A percentile compares a stretch with the other conserved stretches of the same genome.
Conservation (phyloP, 768 basidiomycete genomes). For the Mycena maculata region DNA sequence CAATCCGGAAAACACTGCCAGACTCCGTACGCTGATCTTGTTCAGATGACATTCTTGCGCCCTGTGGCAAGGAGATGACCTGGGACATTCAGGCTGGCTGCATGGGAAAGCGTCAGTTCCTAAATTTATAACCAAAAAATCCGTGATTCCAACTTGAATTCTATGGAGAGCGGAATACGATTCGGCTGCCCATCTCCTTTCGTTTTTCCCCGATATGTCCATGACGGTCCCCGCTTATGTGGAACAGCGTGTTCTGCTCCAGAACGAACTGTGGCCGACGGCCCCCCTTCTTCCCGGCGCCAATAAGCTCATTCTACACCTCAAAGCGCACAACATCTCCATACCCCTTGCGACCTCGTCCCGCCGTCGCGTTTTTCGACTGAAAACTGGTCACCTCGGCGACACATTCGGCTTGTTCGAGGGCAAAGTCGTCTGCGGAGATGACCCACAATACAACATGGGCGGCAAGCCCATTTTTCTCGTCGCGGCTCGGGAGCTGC, state of each 20-base stretch:
- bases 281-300: constrained; percentile 80
- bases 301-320: constrained; percentile 73
- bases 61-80: constrained; percentile 81
- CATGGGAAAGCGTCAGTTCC: constrained; percentile 82
- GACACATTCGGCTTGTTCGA: constrained; percentile 73
- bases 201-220: constrained; percentile 80
- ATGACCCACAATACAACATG: constrained; percentile 67
- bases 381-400: constrained; percentile 73
- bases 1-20: not conserved
- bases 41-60: constrained; percentile 76
- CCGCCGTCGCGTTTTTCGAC: constrained; percentile 68
- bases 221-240: constrained; percentile 73
- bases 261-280: constrained; percentile 76
- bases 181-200: constrained; percentile 74
- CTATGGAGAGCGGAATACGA: constrained; percentile 68
- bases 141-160: not conserved
- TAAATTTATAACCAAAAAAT: not conserved
- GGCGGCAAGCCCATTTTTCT: constrained; percentile 88
- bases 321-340: constrained; percentile 74
- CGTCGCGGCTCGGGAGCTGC: constrained; percentile 69
- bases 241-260: constrained; percentile 61
- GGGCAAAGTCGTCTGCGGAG: constrained; percentile 75
- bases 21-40: not conserved
- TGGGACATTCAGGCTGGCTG: constrained; percentile 90
- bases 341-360: constrained; percentile 89